These are phyloP conservation scores for Abelmoschus esculentus DNA, from an alignment of 345 rosid genomes.

Conservation along the genomic window DNA sequence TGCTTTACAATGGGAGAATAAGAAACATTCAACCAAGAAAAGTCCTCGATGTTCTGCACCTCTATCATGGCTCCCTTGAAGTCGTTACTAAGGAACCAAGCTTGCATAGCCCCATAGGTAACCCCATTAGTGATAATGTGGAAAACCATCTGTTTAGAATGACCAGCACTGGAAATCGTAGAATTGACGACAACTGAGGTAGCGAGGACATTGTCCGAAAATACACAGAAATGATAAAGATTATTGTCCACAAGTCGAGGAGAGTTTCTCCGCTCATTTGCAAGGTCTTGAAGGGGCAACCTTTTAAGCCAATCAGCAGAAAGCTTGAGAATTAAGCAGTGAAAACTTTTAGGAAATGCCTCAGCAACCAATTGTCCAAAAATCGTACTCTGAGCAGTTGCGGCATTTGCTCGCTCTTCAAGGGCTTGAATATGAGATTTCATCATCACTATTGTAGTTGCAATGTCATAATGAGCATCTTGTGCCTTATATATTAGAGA, in stretches of 20 bases:
- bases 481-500: slow-evolving; percentile 80
- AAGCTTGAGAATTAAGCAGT: slow-evolving; percentile 71
- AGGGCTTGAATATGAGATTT: slow-evolving; percentile 62
- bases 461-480: slow-evolving; percentile 87
- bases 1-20: slow-evolving; percentile 66
- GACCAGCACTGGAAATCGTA: slow-evolving; percentile 75
- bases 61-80: slow-evolving; percentile 75
- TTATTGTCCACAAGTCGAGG: slow-evolving; percentile 82
- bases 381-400: slow-evolving; percentile 64
- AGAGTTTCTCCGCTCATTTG: slow-evolving; percentile 56
- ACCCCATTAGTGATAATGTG: slow-evolving; percentile 62
- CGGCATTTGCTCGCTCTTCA: slow-evolving; percentile 57
- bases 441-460: slow-evolving; percentile 88
- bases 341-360: slow-evolving; percentile 76
- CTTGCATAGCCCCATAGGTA: slow-evolving; percentile 69
- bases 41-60: slow-evolving; percentile 68
- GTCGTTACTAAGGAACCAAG: slow-evolving; percentile 69
- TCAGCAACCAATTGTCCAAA: slow-evolving; percentile 83
- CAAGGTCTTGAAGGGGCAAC: slow-evolving; percentile 44
- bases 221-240: slow-evolving; percentile 87
- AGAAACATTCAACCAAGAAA: slow-evolving; percentile 79
- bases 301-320: slow-evolving; percentile 58
- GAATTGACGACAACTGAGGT: slow-evolving; percentile 74
- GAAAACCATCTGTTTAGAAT: slow-evolving; percentile 79
- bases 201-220: slow-evolving; percentile 64